phyloP scores from a whole-genome alignment of 2,329 filamentous ascomycete genomes.

The Hymenoscyphus fructigenus region DNA sequence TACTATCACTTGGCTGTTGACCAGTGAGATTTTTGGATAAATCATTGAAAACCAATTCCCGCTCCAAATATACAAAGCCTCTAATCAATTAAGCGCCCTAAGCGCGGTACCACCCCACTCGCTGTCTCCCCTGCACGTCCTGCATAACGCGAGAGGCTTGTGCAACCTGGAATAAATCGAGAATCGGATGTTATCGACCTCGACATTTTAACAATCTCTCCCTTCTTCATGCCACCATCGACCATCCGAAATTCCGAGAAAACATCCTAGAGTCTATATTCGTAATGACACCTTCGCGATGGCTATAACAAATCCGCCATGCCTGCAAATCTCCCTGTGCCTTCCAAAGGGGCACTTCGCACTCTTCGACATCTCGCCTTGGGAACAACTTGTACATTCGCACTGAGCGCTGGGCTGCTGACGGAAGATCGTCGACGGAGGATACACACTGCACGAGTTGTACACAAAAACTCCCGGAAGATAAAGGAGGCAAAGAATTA shows the following conservation, averaged over 20 bases:
- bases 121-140: no score
- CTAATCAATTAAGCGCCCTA: no score
- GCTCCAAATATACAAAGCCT: no score
- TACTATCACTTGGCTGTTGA: no score
- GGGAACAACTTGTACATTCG: conserved; percentile 57
- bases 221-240: not conserved
- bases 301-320: conserved; percentile 27
- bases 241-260: not conserved
- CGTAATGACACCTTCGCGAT: conserved; percentile 16
- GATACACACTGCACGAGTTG: conserved; percentile 50
- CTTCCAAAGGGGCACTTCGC: conserved; percentile 55
- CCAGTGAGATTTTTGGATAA: no score
- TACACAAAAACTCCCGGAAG: conserved; percentile 53
- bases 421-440: conserved; percentile 57
- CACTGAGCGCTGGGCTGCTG: conserved; percentile 42
- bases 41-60: no score
- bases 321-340: conserved; percentile 46
- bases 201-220: not conserved
- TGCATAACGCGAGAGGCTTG: no score
- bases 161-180: not conserved
- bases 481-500: conserved; percentile 46
- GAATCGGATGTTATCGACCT: not conserved
- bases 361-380: conserved; percentile 55
- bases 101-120: no score
- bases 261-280: not conserved